Conservation (phyloP, 345 rosid genomes). For the Clarkia xantiana region DNA sequence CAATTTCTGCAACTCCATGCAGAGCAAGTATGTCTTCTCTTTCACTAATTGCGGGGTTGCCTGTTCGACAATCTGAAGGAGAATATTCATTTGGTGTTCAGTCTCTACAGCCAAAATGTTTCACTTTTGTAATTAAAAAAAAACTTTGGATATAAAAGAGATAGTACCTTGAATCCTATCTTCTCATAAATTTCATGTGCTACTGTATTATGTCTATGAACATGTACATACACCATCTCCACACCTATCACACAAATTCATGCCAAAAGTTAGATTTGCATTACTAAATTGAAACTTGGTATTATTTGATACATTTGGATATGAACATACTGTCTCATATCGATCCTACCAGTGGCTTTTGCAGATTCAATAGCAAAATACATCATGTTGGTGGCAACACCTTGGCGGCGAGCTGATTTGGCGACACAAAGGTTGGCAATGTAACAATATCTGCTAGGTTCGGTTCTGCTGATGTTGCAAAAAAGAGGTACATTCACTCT, state of each 20-base stretch:
- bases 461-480: conserved; percentile 24
- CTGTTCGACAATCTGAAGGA: conserved; percentile 44
- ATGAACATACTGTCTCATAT: background rate
- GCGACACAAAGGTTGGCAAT: conserved; percentile 68
- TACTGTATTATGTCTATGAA: conserved; percentile 41
- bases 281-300: background rate
- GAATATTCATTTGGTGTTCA: conserved; percentile 7
- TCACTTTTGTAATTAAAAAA: background rate
- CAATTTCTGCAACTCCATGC: conserved; percentile 14
- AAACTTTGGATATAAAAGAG: conserved; percentile 1
- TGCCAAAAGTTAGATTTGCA: background rate
- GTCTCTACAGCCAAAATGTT: background rate
- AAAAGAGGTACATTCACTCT: conserved; percentile 35
- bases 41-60: conserved; percentile 27
- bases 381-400: conserved; percentile 70
- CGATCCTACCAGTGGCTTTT: conserved; percentile 43
- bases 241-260: conserved; percentile 32
- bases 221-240: conserved; percentile 57
- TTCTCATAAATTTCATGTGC: conserved; percentile 54
- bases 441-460: conserved; percentile 48
- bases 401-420: conserved; percentile 75
- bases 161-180: conserved; percentile 61
- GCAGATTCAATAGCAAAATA: conserved; percentile 49
- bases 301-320: background rate
- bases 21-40: conserved; percentile 55